Evolutionary conservation across 805 yeast species (phyloP), one percentile per base, ranked within the genome.

Genomic region (Nakazawaea sp.): DNA sequence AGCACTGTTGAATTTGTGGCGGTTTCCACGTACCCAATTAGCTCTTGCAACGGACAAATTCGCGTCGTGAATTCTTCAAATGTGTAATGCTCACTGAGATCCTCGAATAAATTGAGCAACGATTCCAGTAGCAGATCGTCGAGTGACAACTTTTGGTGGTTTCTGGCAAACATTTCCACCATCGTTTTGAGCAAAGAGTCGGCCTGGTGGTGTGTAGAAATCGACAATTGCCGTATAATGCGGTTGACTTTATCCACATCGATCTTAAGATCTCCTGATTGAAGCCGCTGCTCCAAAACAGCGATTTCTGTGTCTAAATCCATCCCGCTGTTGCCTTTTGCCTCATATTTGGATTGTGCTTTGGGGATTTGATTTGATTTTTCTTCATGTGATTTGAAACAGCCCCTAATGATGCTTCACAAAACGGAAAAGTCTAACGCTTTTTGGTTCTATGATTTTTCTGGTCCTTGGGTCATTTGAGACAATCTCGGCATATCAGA

Each of bases 61-160:
- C 26, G 21, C 18, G 9, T 3, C 4, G 28, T 29, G 18, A 38
- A 28, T 18, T 24, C 11, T 2, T 38, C 42, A 20, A 39, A 34
- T 13, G 16, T 11, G 25, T 34, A 39, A 17, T 27, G n/a, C 12
- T 15, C 27, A n/a, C 15, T 4, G 13, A 39, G 18, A 13, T 10
- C 9, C 17, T 33, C 21, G 12, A 39, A 26, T 11, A 33, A 16
- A n/a, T 34, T 34, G 24, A 34, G 12, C 9, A 38, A 12, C 4
- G 35, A 10, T 15, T 26, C 28, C 15, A 23, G 12, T 8, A 23
- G 26, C 26, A n/a, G n/a, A n/a, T n/a, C n/a, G n/a, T 23, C 26
- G 26, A 12, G 26, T 8, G 26, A 23, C 11, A 12, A 23, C 26
- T 8, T 23, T 23, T 23, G 26, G 26, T 8, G 12, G 26, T 8